Conservation (phyloP, 768 basidiomycete species). For the Xerocomus brunneocitrinus region DNA sequence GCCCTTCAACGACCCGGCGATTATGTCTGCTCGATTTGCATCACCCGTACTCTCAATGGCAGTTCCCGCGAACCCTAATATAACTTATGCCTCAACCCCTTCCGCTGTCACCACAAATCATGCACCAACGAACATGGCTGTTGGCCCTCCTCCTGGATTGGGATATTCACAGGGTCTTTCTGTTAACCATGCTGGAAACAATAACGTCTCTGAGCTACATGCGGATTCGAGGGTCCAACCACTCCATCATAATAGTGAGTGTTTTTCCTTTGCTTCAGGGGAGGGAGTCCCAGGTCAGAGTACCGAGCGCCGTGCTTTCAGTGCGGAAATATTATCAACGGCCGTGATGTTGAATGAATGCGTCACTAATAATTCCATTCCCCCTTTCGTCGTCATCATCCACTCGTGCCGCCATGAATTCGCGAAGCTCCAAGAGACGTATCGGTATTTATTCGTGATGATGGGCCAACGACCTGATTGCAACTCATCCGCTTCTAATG, state of each 20-base stretch:
- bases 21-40: slow-evolving; percentile 70
- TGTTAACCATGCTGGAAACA: slow-evolving; percentile 19
- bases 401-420: slow-evolving; percentile 25
- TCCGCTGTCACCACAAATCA: slow-evolving; percentile 15
- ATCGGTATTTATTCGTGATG: slow-evolving; percentile 19
- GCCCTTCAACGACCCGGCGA: slow-evolving; percentile 70
- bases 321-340: slow-evolving; percentile 78
- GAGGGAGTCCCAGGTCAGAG: slow-evolving; percentile 75
- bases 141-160: slow-evolving; percentile 70
- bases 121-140: slow-evolving; percentile 25
- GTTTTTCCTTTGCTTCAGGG: slow-evolving; percentile 51
- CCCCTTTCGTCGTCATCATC: slow-evolving; percentile 15
- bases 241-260: slow-evolving; percentile 58
- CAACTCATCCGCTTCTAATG: slow-evolving; percentile 6
- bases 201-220: slow-evolving; percentile 16
- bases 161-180: slow-evolving; percentile 36
- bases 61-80: slow-evolving; percentile 7
- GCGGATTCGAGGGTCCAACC: slow-evolving; percentile 25
- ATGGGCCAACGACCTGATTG: slow-evolving; percentile 14
- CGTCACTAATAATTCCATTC: slow-evolving; percentile 21
- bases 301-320: slow-evolving; percentile 90
- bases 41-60: slow-evolving; percentile 32
- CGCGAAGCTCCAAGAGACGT: slow-evolving; percentile 24
- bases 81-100: slow-evolving; percentile 9
- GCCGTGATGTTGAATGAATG: slow-evolving; percentile 48